phyloP scores from a whole-genome alignment of 2,329 filamentous ascomycete species.

The Neopestalotiopsis clavispora region DNA sequence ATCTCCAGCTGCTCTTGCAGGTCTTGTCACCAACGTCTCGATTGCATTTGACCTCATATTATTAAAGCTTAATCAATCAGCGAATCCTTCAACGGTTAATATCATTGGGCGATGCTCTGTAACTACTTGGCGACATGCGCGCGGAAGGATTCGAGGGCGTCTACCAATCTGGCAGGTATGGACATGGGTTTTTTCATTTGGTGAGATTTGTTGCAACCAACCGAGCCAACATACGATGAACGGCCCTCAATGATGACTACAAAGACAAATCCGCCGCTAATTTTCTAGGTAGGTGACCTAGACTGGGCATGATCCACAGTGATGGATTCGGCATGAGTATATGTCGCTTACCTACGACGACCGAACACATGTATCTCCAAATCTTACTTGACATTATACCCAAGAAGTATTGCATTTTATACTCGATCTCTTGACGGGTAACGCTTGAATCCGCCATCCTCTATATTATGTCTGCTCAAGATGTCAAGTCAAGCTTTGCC shows the following conservation, averaged over 20 bases:
- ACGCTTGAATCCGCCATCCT: background rate
- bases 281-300: background rate
- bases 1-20: too few relatives aligned
- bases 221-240: background rate
- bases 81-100: too few relatives aligned
- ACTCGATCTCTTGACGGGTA: too few relatives aligned
- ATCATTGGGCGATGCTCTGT: background rate
- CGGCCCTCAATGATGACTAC: background rate
- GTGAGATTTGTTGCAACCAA: background rate
- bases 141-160: background rate
- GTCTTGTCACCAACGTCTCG: too few relatives aligned
- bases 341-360: background rate
- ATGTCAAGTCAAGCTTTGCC: conserved; percentile 9
- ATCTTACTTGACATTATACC: too few relatives aligned
- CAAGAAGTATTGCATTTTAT: too few relatives aligned
- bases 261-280: background rate
- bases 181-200: background rate
- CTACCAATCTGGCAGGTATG: background rate
- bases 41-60: too few relatives aligned
- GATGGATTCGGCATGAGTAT: background rate
- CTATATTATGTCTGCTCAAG: background rate
- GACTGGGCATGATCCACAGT: background rate
- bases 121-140: background rate
- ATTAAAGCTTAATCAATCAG: too few relatives aligned
- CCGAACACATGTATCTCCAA: too few relatives aligned